Conservation (phyloP, 306 rosid genomes). For the Malus orientalis region DNA sequence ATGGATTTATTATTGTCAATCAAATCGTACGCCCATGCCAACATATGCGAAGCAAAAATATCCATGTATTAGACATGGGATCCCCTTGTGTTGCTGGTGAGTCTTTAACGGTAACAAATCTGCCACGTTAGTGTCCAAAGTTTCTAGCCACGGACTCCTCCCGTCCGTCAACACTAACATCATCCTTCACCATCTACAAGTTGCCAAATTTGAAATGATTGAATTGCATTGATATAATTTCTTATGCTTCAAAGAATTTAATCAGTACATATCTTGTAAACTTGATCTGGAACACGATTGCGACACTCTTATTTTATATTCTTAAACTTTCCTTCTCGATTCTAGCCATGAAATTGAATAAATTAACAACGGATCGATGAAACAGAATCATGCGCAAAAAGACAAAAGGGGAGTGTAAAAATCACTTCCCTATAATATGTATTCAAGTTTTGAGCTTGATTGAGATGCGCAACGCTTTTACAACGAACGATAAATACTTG, state of each 20-base stretch:
- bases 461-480: too few species aligned
- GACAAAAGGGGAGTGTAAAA: too few species aligned
- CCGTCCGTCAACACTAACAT: background rate
- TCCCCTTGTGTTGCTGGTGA: conserved; percentile 23
- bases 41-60: too few species aligned
- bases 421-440: too few species aligned
- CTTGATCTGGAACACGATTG: background rate
- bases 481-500: too few species aligned
- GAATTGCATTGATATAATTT: background rate
- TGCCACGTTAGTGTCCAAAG: conserved; percentile 2
- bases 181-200: background rate
- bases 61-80: conserved; percentile 23
- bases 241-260: background rate
- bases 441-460: too few species aligned
- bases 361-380: accelerated
- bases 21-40: too few species aligned
- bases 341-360: too few species aligned
- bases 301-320: too few species aligned
- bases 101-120: background rate
- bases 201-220: background rate
- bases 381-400: too few species aligned
- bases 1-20: accelerated
- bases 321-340: too few species aligned
- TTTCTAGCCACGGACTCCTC: conserved; percentile 14
- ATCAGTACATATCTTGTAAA: background rate